These are phyloP conservation scores for Raffaelea deltoideospora DNA, from an alignment of 2,329 filamentous ascomycete species.

Conservation along the genomic window DNA sequence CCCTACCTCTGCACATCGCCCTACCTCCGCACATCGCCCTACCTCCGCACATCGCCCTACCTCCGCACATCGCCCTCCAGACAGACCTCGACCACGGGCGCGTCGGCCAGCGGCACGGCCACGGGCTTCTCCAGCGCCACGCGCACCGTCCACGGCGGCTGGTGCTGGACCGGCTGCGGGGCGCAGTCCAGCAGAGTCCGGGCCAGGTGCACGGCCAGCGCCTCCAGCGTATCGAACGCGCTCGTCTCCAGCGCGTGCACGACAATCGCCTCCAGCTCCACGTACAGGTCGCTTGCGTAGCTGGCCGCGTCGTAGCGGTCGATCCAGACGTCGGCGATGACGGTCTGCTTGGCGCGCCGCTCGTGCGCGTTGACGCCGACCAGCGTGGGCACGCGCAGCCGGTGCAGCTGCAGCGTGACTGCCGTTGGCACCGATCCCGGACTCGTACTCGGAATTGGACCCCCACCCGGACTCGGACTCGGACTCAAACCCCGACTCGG, in stretches of 20 bases:
- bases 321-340: constrained; percentile 22
- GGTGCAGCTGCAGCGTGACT: constrained; percentile 31
- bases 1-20: too few species aligned
- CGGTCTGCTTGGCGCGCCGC: constrained; percentile 22
- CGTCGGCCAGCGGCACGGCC: constrained; percentile 58
- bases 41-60: too few species aligned
- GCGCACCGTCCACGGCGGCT: constrained; percentile 34
- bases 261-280: constrained; percentile 41
- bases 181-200: constrained; percentile 30
- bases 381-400: constrained; percentile 48
- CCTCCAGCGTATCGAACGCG: constrained; percentile 48
- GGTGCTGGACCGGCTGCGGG: constrained; percentile 1
- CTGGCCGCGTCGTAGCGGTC: constrained; percentile 30
- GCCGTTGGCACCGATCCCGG: not conserved
- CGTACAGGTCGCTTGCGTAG: constrained; percentile 39
- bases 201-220: constrained; percentile 35
- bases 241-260: constrained; percentile 44
- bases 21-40: too few species aligned
- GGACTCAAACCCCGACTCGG: too few species aligned
- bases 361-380: constrained; percentile 63
- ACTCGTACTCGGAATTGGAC: too few species aligned
- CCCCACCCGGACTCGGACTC: too few species aligned
- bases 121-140: constrained; percentile 57
- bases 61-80: constrained; percentile 9
- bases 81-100: constrained; percentile 48